Conservation (phyloP, 2,329 filamentous ascomycete genomes). For the Microcyclospora tardicrescens region DNA sequence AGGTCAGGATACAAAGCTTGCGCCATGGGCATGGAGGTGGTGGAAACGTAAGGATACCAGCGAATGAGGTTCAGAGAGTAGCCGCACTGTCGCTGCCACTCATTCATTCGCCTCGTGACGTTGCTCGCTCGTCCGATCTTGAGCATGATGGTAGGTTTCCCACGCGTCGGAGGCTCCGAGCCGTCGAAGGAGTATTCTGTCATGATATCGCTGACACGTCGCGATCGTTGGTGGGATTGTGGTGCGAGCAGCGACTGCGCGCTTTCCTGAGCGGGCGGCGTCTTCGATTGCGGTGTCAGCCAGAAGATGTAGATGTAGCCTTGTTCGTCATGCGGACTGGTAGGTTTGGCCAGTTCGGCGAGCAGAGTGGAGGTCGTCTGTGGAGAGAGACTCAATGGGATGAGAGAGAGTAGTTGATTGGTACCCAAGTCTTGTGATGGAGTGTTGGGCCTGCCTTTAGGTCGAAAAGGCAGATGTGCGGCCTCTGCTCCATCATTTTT, state of each 20-base stretch:
- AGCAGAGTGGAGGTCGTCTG: slow-evolving; percentile 58
- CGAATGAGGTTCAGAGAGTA: slow-evolving; percentile 78
- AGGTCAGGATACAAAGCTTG: slow-evolving; percentile 18
- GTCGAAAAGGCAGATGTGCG: slow-evolving; percentile 2
- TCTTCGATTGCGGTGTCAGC: slow-evolving; percentile 56
- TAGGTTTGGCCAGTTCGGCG: slow-evolving; percentile 61
- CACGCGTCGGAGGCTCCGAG: background rate
- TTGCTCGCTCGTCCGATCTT: slow-evolving; percentile 62
- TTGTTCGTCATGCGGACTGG: slow-evolving; percentile 61
- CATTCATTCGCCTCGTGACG: slow-evolving; percentile 77
- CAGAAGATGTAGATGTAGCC: slow-evolving; percentile 99
- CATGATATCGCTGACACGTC: slow-evolving; percentile 22
- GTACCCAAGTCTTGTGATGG: slow-evolving; percentile 16
- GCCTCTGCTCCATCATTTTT: slow-evolving; percentile 1
- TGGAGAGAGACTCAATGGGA: slow-evolving; percentile 54
- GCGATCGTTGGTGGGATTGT: slow-evolving; percentile 7
- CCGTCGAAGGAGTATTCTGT: slow-evolving; percentile 20
- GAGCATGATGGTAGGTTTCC: slow-evolving; percentile 49
- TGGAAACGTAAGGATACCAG: slow-evolving; percentile 69
- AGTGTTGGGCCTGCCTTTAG: slow-evolving; percentile 5
- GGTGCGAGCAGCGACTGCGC: slow-evolving; percentile 20
- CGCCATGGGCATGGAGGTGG: slow-evolving; percentile 7
- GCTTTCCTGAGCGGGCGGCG: slow-evolving; percentile 36
- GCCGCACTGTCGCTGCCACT: slow-evolving; percentile 88
- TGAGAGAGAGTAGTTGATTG: slow-evolving; percentile 45